A percentile compares a stretch with the other conserved stretches of the same genome.
Conservation (phyloP, 352 stramenopile genomes). For the Phytophthora vignae region DNA sequence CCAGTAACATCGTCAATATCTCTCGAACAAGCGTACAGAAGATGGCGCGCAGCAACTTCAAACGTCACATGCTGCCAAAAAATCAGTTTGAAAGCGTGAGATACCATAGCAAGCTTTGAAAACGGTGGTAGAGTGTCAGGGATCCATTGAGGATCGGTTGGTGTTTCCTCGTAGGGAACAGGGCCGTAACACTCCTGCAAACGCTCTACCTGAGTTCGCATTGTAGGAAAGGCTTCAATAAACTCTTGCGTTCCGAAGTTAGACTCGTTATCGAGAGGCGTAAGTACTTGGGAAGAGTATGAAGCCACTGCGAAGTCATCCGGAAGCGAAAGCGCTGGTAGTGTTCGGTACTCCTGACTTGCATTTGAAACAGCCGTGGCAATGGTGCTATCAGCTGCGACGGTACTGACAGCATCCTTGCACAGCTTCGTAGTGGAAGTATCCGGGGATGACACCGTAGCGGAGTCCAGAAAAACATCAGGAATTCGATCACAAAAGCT, state of each 20-base stretch:
- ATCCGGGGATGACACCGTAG: no score
- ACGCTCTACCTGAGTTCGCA: neutral
- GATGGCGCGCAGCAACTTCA: slow-evolving; percentile 28
- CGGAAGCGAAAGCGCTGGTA: no score
- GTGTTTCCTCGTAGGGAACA: neutral
- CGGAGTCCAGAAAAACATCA: no score
- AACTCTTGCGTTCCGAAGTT: neutral
- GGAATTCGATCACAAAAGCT: no score
- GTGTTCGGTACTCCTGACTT: no score
- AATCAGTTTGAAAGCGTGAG: neutral
- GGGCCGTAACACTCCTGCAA: neutral
- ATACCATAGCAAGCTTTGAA: slow-evolving; percentile 6
- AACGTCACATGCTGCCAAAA: slow-evolving; percentile 36
- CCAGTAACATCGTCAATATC: slow-evolving; percentile 7
- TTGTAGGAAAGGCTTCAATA: neutral
- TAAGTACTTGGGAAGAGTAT: no score
- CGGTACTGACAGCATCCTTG: no score
- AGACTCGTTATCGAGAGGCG: no score
- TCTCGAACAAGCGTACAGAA: slow-evolving; percentile 24
- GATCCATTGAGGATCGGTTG: neutral
- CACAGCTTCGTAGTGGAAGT: no score
- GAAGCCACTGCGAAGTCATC: no score
- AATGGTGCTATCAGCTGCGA: no score
- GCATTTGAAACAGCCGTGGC: no score
- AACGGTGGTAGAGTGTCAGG: neutral